Conservation (phyloP, 257 asterid genomes). For the Striga asiatica region DNA sequence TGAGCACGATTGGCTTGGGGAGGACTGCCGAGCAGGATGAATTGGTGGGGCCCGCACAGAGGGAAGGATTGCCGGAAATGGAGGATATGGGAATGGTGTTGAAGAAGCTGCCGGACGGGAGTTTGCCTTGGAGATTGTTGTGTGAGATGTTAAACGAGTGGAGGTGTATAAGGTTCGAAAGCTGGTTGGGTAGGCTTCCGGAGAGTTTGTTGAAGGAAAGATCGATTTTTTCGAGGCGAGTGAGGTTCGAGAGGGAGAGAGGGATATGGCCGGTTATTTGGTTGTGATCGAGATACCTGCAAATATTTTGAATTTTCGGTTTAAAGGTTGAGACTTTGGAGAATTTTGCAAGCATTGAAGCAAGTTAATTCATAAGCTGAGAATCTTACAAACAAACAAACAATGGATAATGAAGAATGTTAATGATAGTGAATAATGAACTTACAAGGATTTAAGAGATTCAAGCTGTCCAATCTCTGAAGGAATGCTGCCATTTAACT, state of each 20-base stretch:
- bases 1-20: conserved; percentile 87
- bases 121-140: conserved; percentile 74
- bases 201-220: conserved; percentile 68
- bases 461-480: conserved; percentile 51
- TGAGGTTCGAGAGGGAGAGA: conserved; percentile 41
- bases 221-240: conserved; percentile 45
- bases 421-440: too few species aligned
- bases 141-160: conserved; percentile 71
- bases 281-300: conserved; percentile 63
- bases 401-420: not conserved
- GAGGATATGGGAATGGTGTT: conserved; percentile 69
- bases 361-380: too few species aligned
- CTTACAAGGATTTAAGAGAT: conserved; percentile 58
- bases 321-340: too few species aligned
- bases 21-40: conserved; percentile 51
- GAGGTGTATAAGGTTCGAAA: conserved; percentile 53
- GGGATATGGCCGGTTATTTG: conserved; percentile 58
- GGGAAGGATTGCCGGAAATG: conserved; percentile 54
- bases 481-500: conserved; percentile 62
- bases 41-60: conserved; percentile 70
- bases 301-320: conserved; percentile 6
- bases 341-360: too few species aligned
- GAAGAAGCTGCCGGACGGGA: conserved; percentile 68
- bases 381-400: not conserved
- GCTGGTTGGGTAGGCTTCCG: conserved; percentile 64